These are phyloP conservation scores for Lecanicillium sp. DNA, from an alignment of 2,329 filamentous ascomycete genomes.

Conservation along the genomic window DNA sequence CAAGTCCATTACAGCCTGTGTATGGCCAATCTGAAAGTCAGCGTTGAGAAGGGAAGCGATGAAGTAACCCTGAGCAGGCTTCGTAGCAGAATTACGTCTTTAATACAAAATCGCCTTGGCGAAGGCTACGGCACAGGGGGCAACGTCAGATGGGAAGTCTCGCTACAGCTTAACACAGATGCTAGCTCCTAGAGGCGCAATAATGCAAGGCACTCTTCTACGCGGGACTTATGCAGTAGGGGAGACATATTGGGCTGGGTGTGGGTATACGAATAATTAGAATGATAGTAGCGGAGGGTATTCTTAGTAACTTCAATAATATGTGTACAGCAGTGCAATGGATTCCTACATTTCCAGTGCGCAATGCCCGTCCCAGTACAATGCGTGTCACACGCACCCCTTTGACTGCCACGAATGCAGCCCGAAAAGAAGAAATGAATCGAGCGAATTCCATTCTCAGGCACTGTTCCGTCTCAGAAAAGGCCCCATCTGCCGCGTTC, in stretches of 20 bases:
- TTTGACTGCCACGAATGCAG: neutral
- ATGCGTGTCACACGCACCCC: too few relatives aligned
- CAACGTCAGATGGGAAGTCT: conserved; percentile 87
- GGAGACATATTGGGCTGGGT: neutral
- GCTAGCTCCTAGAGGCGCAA: neutral
- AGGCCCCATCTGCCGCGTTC: conserved; percentile 44
- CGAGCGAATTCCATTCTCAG: neutral
- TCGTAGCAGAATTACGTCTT: conserved; percentile 65
- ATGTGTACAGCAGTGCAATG: neutral
- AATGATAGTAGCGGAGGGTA: conserved; percentile 25
- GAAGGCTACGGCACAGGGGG: conserved; percentile 79
- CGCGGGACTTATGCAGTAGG: neutral
- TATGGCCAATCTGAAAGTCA: conserved; percentile 87
- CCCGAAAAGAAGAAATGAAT: neutral
- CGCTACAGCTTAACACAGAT: conserved; percentile 62
- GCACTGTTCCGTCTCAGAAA: conserved; percentile 30
- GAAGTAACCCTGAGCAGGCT: conserved; percentile 68
- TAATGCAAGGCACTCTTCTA: neutral
- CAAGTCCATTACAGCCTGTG: conserved; percentile 96
- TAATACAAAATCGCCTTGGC: conserved; percentile 80
- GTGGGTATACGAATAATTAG: neutral
- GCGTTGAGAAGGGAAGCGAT: conserved; percentile 57
- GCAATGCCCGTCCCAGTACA: neutral
- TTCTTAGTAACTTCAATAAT: conserved; percentile 18
- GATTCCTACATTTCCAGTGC: neutral